Evolutionary conservation across 1,284 basidiomycete genomes (phyloP), one percentile per base, ranked within the genome.

Genomic region (Irpex lacteus): DNA sequence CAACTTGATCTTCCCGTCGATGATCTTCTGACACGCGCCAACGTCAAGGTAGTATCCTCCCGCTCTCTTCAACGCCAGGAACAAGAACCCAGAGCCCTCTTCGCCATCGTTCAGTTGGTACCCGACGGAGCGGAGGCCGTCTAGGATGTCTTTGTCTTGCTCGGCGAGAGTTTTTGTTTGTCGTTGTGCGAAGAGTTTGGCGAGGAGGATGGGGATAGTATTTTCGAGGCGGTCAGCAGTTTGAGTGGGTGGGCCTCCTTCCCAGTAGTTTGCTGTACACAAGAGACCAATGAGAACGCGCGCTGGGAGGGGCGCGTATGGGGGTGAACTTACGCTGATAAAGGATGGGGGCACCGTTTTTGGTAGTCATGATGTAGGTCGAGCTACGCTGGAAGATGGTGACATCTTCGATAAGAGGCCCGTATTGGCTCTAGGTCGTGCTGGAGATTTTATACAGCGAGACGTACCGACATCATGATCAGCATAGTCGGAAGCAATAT

Each of bases 1-100:
- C 58, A 93, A 76, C 72, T 91, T 91, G 76, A 94, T 91, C 70
- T 89, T 86, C 34, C 86, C 85, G 63, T 91, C 86, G 34, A 85
- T 80, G 68, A 93, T 85, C 63, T 85, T 74, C 71, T 88, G 82
- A 63, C 85, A 86, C 21, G 82, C 86, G 62, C 90, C 91, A 44
- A 84, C 83, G 65, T 91, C 88, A 77, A 79, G 77, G 70, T 80
- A 81, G 69, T 80, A 81, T 1, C 78, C 79, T 11, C 79, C 80
- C 4, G 72, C 79, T 47, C 75, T 74, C 55, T 72, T 74, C 56
- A 74, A 70, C 2, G 76, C 78, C 62, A 81, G 76, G 65, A 79
- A 76, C 3, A 82, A 59, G 73, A 84, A 81, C 9, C 89, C 88
- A 0, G 82, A 75, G 21, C 78, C 84, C 36, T 88, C 82, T 5